phyloP scores from a whole-genome alignment of 169 alveolate species.

The Condylostoma magnum region DNA sequence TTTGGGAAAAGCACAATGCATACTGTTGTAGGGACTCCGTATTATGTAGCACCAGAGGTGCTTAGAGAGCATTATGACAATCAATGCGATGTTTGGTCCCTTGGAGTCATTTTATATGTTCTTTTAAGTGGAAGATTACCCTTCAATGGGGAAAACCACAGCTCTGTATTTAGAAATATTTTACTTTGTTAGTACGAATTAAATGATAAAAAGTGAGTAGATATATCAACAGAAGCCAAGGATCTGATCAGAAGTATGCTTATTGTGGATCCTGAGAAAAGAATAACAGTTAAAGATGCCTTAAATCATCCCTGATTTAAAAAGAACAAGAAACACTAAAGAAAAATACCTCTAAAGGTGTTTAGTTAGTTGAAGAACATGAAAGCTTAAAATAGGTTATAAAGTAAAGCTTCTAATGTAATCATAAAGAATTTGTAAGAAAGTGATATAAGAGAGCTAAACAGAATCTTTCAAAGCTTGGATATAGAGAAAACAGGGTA shows the following conservation, averaged over 20 bases:
- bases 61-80: conserved; percentile 48
- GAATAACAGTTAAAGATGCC: neutral
- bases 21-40: conserved; percentile 57
- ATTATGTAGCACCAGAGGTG: conserved; percentile 61
- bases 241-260: neutral
- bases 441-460: too few relatives aligned
- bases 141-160: conserved; percentile 42
- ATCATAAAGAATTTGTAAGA: too few relatives aligned
- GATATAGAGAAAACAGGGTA: too few relatives aligned
- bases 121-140: conserved; percentile 50
- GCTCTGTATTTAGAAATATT: conserved; percentile 40
- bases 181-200: neutral
- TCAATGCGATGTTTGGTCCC: conserved; percentile 44
- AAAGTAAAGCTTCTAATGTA: too few relatives aligned
- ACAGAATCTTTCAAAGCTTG: too few relatives aligned
- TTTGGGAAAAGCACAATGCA: conserved; percentile 32
- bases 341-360: too few relatives aligned
- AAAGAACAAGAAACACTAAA: too few relatives aligned
- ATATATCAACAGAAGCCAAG: neutral
- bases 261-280: neutral
- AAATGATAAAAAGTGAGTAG: neutral
- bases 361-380: too few relatives aligned
- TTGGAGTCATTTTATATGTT: conserved; percentile 50
- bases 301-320: neutral
- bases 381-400: too few relatives aligned